Conservation (phyloP, 1,284 basidiomycete species). For the Pulchroboletus neoregius region DNA sequence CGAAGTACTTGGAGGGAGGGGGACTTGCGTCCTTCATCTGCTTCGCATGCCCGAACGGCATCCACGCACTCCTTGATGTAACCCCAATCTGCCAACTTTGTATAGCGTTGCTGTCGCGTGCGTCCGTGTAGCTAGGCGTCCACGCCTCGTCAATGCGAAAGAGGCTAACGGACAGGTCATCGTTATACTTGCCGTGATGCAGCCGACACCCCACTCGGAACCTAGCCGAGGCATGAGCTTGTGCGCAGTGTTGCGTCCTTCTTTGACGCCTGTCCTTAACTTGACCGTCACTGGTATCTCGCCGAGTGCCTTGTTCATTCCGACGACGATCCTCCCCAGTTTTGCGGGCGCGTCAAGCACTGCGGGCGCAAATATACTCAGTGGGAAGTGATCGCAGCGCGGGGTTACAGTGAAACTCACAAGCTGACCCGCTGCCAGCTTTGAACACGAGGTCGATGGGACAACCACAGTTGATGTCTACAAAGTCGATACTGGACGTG, state of each 20-base stretch:
- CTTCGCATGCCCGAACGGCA: conserved; percentile 74
- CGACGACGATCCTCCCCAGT: conserved; percentile 82
- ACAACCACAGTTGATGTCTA: conserved; percentile 95
- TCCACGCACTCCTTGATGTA: conserved; percentile 88
- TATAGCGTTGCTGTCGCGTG: conserved; percentile 87
- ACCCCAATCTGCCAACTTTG: conserved; percentile 84
- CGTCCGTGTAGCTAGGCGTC: conserved; percentile 80
- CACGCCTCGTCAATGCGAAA: neutral
- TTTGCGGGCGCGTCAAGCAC: conserved; percentile 83
- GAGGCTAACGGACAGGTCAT: neutral
- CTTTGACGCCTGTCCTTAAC: conserved; percentile 88
- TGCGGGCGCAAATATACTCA: conserved; percentile 19
- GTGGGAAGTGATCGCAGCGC: neutral
- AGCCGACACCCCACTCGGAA: conserved; percentile 74
- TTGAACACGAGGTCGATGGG: conserved; percentile 97
- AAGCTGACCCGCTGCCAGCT: conserved; percentile 83
- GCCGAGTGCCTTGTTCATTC: conserved; percentile 90
- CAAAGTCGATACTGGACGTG: conserved; percentile 72
- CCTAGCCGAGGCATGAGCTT: conserved; percentile 87
- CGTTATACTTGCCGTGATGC: conserved; percentile 65
- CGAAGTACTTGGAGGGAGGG: neutral
- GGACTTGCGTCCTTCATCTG: conserved; percentile 68
- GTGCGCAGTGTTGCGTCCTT: conserved; percentile 82
- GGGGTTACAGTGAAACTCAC: conserved; percentile 42
- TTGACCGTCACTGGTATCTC: conserved; percentile 96